phyloP scores from a whole-genome alignment of 331 rosid species.

The Rhamnella rubrinervis region DNA sequence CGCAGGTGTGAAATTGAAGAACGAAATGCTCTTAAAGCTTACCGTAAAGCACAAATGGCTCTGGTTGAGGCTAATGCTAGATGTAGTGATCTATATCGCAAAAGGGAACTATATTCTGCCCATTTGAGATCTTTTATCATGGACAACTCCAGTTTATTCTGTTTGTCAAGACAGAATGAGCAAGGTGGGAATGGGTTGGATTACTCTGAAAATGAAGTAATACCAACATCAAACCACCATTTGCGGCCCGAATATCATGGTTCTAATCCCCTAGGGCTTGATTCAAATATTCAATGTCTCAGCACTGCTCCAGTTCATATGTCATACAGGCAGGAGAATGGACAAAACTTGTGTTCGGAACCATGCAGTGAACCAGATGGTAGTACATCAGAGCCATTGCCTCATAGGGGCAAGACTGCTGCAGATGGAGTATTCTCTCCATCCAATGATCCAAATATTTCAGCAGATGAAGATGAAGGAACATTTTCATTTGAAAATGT shows the following conservation, averaged over 20 bases:
- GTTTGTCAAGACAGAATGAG: conserved; percentile 62
- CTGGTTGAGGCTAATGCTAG: conserved; percentile 79
- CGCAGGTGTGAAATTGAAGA: conserved; percentile 86
- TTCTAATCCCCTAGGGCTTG: conserved; percentile 46
- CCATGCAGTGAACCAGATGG: conserved; percentile 71
- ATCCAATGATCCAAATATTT: conserved; percentile 52
- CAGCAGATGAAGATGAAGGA: conserved; percentile 75
- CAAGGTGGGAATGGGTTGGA: conserved; percentile 54
- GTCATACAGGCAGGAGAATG: conserved; percentile 34
- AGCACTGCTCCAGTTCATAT: conserved; percentile 39
- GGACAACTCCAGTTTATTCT: conserved; percentile 57
- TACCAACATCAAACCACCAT: conserved; percentile 53
- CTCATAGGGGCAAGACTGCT: conserved; percentile 48
- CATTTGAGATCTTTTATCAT: conserved; percentile 60
- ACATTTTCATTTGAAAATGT: conserved; percentile 51
- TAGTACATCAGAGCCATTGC: conserved; percentile 75
- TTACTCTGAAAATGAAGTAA: conserved; percentile 47
- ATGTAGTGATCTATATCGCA: conserved; percentile 68
- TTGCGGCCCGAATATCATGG: conserved; percentile 52
- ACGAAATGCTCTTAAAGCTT: conserved; percentile 82
- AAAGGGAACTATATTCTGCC: conserved; percentile 71
- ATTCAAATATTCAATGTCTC: conserved; percentile 46
- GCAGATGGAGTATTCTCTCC: conserved; percentile 62
- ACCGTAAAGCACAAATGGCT: conserved; percentile 83
- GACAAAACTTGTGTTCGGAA: conserved; percentile 62